A percentile compares a stretch with the other conserved stretches of the same genome.
Evolutionary conservation across 192 early-diverging fungal species (phyloP).

Genomic region (Coemansia sp.): DNA sequence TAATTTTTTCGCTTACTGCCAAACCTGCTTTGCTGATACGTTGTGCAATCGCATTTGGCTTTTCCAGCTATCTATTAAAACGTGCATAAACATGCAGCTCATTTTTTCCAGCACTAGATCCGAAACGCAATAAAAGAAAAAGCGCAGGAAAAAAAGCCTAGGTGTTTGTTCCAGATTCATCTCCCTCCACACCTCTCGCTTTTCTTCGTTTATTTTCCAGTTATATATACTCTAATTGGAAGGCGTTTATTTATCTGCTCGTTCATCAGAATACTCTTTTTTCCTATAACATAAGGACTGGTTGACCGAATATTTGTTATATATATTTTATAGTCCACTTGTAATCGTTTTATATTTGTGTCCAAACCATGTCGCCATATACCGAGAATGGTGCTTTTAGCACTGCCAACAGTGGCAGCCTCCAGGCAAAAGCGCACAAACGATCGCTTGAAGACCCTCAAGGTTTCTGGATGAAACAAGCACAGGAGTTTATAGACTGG

Average conservation of each 20-base stretch:
- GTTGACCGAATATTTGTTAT: background rate
- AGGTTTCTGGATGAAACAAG: constrained; percentile 50
- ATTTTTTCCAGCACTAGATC: background rate
- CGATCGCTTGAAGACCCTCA: constrained; percentile 40
- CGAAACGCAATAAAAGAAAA: too few species aligned
- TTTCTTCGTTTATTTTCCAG: too few species aligned
- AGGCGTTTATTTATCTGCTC: background rate
- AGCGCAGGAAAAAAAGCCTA: too few species aligned
- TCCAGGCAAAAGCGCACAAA: constrained; percentile 36
- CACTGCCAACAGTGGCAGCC: background rate
- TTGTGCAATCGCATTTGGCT: too few species aligned
- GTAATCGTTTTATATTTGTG: background rate
- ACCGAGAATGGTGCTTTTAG: background rate
- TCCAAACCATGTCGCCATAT: background rate
- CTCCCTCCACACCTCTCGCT: too few species aligned
- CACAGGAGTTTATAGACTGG: constrained; percentile 49
- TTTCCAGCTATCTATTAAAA: background rate
- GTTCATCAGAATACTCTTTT: background rate
- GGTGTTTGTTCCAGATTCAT: too few species aligned
- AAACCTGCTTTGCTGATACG: too few species aligned
- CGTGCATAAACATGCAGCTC: background rate
- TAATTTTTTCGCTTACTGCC: too few species aligned
- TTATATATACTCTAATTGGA: too few species aligned
- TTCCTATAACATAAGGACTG: background rate
- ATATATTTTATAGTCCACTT: background rate